Evolutionary conservation across 345 rosid genomes (phyloP).

Genomic region (Hypericum androsaemum): DNA sequence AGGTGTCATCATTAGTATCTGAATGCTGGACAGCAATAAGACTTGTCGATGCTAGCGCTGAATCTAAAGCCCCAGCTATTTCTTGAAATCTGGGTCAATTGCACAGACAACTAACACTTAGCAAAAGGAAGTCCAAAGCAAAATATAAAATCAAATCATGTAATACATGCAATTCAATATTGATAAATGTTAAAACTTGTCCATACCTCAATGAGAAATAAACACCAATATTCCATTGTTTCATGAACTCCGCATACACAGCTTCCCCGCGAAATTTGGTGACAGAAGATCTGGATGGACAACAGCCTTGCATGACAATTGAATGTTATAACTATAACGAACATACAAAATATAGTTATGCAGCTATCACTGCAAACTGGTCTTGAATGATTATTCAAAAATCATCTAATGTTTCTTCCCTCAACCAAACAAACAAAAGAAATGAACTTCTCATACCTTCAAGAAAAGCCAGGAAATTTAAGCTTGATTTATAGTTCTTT

Average conservation of each 20-base stretch:
- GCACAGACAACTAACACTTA: conserved; percentile 1
- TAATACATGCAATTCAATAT: too few species aligned
- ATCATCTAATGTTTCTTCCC: background rate
- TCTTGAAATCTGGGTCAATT: conserved; percentile 76
- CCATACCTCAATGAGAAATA: conserved; percentile 86
- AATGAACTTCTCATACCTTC: conserved; percentile 47
- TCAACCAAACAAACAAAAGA: background rate
- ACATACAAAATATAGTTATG: conserved; percentile 7
- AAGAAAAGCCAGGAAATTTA: conserved; percentile 72
- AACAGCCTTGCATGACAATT: conserved; percentile 76
- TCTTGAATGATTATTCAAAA: background rate
- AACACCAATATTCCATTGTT: conserved; percentile 95
- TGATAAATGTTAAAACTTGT: conserved; percentile 5
- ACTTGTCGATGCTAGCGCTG: conserved; percentile 55
- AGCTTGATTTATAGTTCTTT: conserved; percentile 82
- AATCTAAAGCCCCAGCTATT: conserved; percentile 86
- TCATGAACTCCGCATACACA: conserved; percentile 67
- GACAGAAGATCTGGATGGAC: conserved; percentile 93
- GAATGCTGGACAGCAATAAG: conserved; percentile 54
- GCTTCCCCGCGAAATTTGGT: conserved; percentile 73
- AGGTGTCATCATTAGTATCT: conserved; percentile 30
- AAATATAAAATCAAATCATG: too few species aligned
- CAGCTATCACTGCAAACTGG: background rate
- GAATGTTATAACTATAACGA: conserved; percentile 25
- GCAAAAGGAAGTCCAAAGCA: too few species aligned